phyloP scores from a whole-genome alignment of 1,284 basidiomycete genomes.

The Phaffia rhodozyma region DNA sequence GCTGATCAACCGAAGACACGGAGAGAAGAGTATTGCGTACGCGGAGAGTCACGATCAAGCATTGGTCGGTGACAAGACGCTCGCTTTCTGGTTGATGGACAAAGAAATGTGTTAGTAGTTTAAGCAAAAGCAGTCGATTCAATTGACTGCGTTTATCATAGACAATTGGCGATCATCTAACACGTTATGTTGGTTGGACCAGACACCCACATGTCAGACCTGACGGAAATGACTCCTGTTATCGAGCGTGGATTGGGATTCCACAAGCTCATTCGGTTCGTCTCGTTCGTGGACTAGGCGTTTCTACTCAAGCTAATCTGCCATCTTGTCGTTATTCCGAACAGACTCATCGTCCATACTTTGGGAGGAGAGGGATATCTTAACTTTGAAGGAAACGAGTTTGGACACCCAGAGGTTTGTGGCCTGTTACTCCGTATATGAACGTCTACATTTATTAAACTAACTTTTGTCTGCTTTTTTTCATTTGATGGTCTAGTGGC shows the following conservation, averaged over 20 bases:
- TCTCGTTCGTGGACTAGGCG: not conserved
- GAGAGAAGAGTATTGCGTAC: conserved; percentile 87
- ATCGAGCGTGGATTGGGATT: conserved; percentile 80
- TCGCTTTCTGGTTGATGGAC: conserved; percentile 99
- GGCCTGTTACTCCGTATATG: not conserved
- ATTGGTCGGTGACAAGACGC: conserved; percentile 91
- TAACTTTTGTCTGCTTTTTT: conserved; percentile 8
- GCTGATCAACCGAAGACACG: conserved; percentile 74
- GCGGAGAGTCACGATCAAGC: conserved; percentile 97
- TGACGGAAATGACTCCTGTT: conserved; percentile 70
- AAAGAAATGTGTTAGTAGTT: conserved; percentile 84
- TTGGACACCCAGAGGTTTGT: conserved; percentile 83
- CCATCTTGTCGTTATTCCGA: conserved; percentile 11
- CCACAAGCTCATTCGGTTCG: conserved; percentile 94
- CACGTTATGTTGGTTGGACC: not conserved
- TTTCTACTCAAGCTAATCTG: not conserved
- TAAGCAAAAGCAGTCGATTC: not conserved
- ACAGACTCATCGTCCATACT: conserved; percentile 73
- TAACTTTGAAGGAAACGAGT: conserved; percentile 97
- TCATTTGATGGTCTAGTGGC: conserved; percentile 56
- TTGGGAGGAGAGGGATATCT: conserved; percentile 94
- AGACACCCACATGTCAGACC: conserved; percentile 93
- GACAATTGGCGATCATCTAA: not conserved
- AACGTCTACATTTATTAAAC: not conserved
- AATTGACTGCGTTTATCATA: not conserved